Base-by-base conservation (phyloP, 2,329 filamentous ascomycete species). In the Fusarium palustre region DNA sequence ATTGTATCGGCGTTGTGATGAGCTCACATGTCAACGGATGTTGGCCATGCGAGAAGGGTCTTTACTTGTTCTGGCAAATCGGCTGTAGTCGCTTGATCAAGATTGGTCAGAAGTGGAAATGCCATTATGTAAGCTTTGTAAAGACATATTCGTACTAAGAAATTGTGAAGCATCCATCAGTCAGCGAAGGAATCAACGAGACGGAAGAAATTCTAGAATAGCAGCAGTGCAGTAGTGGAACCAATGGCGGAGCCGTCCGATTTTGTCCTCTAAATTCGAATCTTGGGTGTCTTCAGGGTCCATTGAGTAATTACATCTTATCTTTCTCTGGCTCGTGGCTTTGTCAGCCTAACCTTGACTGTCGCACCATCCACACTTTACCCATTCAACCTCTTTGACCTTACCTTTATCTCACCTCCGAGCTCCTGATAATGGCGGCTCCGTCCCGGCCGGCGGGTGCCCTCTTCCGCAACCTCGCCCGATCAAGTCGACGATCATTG, bases 141-240 rank as follows among this genome's bases (percentile, higher is more conserved):
- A 61, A 66, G 61, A 47, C 56, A 61, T 52, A 46, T 42, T 66
- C 55, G 31, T 41, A 59, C 59, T 57, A 28, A 49, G 42, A 54
- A 67, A 74, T 74, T 74, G 67, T 49, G 68, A 71, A 74, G 69
- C 71, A 74, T 74, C 72, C 71, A 74, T 74, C 72, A 74, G 72
- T 74, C 72, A 74, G 69, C 71, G 43, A 59, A 50, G 22, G 31
- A 30, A 39, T 61, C 50, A 50, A 62, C 25, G 7, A 43, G 22
- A 55, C 48, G 11, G 49, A 49, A 59, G 41, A 52, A 64, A 43
- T 48, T 47, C 36, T 55, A 33, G 41, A 60, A 56, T 64, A 47
- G 24, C 55, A 38, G 15, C 18, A 55, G 13, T 55, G 25, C 28
- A 66, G 52, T 46, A 48, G 66, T 69, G 69, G 71, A 63, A 65